Percentiles rank a stretch among this genome's conserved stretches.
phyloP scores from a whole-genome alignment of 257 asterid genomes.

The Solanum chiquidenum region DNA sequence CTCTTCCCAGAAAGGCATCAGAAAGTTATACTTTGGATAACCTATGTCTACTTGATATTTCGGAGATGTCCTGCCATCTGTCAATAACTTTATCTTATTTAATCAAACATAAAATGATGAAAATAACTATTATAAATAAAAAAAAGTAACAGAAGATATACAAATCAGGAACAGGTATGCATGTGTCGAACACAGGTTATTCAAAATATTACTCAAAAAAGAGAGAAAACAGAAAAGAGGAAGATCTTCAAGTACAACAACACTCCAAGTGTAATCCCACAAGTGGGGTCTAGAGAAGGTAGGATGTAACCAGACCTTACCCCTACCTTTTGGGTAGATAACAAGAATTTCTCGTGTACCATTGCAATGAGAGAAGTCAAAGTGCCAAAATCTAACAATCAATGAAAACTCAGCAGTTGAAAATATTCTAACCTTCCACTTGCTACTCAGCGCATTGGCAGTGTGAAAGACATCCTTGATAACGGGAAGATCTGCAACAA shows the following conservation, averaged over 20 bases:
- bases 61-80: background rate
- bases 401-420: background rate
- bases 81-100: background rate
- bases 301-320: background rate
- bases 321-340: background rate
- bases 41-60: background rate
- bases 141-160: background rate
- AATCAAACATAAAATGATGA: background rate
- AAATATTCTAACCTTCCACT: constrained; percentile 63
- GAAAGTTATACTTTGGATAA: background rate
- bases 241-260: background rate
- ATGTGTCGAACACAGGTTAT: background rate
- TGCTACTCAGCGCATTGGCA: constrained; percentile 45
- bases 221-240: background rate
- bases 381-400: background rate
- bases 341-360: background rate
- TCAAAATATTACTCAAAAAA: background rate
- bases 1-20: background rate
- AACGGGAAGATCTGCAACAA: constrained; percentile 52
- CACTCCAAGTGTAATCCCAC: background rate
- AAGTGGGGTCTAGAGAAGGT: background rate
- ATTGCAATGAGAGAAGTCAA: background rate
- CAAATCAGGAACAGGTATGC: background rate
- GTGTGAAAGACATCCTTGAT: constrained; percentile 66
- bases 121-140: background rate